Evolutionary conservation across 108 stramenopile species (phyloP), one percentile per base, ranked within the genome.

Genomic region (Parmales sp.): DNA sequence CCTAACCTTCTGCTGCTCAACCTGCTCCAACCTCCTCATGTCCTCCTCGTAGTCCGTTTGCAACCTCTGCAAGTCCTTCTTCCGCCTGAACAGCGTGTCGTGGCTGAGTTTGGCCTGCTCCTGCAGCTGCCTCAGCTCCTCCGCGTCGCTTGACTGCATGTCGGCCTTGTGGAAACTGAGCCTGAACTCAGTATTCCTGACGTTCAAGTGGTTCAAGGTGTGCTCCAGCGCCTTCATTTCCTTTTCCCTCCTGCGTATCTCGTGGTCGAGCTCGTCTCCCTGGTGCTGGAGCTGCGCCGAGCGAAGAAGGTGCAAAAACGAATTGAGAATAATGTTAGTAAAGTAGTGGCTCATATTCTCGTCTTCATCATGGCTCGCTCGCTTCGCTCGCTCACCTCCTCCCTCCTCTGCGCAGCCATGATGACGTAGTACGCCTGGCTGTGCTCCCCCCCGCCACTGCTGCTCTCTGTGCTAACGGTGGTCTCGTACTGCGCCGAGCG

Each of bases 391-490:
- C n/a, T n/a, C n/a, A n/a, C n/a, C n/a, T 92, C 91, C 66, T 89
- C 89, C 51, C 88, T 75, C 75, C 71, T 82, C 79, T 92, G 89
- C 16, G 91, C 91, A 18, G 88, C 87, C 38, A 77, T 44, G 63
- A 92, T 92, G 39, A 92, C 70, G 69, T 86, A 86, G 43, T 85
- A 81, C 18, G 88, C 86, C 44, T 89, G 89, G 34, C 83, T 83
- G 50, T 77, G 68, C 34, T 65, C 73, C 23, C 70, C 74, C 39
- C 70, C 76, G 49, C 80, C 84, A 25, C 79, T 83, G 0, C 63
- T 74, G 11, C 63, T 72, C 22, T 48, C 79, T 20, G 41, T 37
- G 8, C 43, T 63, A 39, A 50, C 37, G 38, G 83, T 41, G 28
- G 79, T 78, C 50, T 83, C 84, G 74, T 82, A 89, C 70, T n/a